Conservation (phyloP, 108 stramenopile genomes). For the Pseudonitzschia multistriata region DNA sequence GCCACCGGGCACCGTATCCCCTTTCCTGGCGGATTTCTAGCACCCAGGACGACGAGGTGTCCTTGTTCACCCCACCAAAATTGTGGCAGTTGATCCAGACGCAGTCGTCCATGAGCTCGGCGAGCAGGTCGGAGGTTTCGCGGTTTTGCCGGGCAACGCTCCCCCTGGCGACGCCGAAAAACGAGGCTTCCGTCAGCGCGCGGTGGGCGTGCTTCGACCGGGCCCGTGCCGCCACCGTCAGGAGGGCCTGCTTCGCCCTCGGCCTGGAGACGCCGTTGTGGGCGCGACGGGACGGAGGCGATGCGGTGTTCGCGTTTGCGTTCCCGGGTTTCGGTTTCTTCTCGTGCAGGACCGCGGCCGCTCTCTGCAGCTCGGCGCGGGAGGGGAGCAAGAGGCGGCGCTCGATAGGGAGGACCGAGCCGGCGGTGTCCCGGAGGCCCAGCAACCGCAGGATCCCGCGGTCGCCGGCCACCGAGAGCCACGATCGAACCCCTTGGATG, state of each 20-base stretch:
- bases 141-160: conserved; percentile 28
- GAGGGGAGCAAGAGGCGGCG: background rate
- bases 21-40: conserved; percentile 17
- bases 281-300: background rate
- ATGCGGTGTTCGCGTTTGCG: background rate
- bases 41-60: conserved; percentile 7
- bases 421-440: conserved; percentile 13
- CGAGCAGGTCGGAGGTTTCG: conserved; percentile 18
- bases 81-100: conserved; percentile 45
- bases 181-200: conserved; percentile 17
- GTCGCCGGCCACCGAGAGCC: background rate
- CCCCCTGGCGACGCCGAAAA: conserved; percentile 41
- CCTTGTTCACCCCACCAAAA: conserved; percentile 35
- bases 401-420: conserved; percentile 15
- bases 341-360: conserved; percentile 23
- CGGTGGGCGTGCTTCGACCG: conserved; percentile 53
- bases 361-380: conserved; percentile 7
- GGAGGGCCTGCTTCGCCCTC: background rate
- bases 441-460: background rate
- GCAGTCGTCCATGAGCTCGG: conserved; percentile 27
- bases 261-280: background rate
- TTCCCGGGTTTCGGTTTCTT: background rate
- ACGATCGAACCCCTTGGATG: background rate
- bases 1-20: conserved; percentile 52
- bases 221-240: conserved; percentile 46